These are phyloP conservation scores for Candida corydali DNA, from an alignment of 805 yeast genomes.

Conservation along the genomic window DNA sequence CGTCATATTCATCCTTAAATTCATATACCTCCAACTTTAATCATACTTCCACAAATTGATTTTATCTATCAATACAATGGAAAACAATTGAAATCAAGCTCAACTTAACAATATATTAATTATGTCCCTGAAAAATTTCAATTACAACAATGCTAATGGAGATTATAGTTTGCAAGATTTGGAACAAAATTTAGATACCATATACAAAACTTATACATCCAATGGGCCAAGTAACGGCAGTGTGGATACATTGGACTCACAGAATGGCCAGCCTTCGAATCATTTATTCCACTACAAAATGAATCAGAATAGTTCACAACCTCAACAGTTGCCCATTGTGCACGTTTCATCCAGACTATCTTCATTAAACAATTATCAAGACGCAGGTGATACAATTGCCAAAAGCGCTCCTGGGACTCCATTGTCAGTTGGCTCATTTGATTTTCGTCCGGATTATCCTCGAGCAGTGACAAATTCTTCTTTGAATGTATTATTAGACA, in stretches of 20 bases:
- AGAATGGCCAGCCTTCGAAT: constrained; percentile 13
- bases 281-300: constrained; percentile 2
- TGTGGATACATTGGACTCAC: constrained; percentile 26
- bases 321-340: constrained; percentile 9
- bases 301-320: background rate
- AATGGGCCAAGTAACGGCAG: constrained; percentile 12
- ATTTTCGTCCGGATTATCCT: constrained; percentile 21
- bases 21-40: background rate
- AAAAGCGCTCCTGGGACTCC: constrained; percentile 31
- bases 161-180: constrained; percentile 16
- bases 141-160: background rate
- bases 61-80: background rate
- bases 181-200: constrained; percentile 21
- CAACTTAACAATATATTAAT: background rate
- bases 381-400: constrained; percentile 8
- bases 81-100: background rate
- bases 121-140: constrained; percentile 5
- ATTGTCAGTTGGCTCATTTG: constrained; percentile 26
- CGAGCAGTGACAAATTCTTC: constrained; percentile 31
- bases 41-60: too few relatives aligned
- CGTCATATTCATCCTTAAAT: background rate
- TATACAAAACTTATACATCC: constrained; percentile 18
- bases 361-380: constrained; percentile 13
- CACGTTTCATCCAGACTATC: constrained; percentile 24
- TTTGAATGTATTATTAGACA: constrained; percentile 31